These are phyloP conservation scores for Coemansia sp. DNA, from an alignment of 192 early-diverging fungal species.

Conservation along the genomic window DNA sequence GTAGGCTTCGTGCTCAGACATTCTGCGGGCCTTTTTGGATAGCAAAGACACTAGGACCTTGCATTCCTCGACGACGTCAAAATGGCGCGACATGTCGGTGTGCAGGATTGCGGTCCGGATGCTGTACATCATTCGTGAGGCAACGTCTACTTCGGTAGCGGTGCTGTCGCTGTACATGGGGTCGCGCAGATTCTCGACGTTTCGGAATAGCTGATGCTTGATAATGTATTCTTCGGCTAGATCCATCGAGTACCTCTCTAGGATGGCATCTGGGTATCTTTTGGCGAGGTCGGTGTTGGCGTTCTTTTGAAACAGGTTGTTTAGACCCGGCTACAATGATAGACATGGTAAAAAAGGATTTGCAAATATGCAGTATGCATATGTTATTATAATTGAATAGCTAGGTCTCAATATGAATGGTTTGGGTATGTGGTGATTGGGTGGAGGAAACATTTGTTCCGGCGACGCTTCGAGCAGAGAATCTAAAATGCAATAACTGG, in stretches of 20 bases:
- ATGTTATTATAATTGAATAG: too few species aligned
- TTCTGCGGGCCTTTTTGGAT: slow-evolving; percentile 37
- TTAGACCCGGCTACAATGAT: slow-evolving; percentile 71
- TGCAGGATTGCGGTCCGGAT: slow-evolving; percentile 67
- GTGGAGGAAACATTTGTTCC: too few species aligned
- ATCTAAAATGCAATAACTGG: too few species aligned
- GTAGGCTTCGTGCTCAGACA: slow-evolving; percentile 30
- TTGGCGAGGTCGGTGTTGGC: slow-evolving; percentile 70
- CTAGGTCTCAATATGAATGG: too few species aligned
- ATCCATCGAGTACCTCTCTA: slow-evolving; percentile 83
- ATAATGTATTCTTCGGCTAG: slow-evolving; percentile 67
- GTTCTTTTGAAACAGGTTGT: slow-evolving; percentile 91
- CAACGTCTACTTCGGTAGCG: slow-evolving; percentile 38
- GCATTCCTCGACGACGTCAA: slow-evolving; percentile 59
- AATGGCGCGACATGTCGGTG: slow-evolving; percentile 92
- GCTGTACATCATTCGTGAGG: slow-evolving; percentile 43
- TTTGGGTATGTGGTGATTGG: too few species aligned
- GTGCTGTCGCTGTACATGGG: slow-evolving; percentile 53
- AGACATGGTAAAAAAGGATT: not conserved
- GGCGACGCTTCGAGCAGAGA: too few species aligned
- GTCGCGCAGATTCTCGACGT: slow-evolving; percentile 49
- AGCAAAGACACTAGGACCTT: slow-evolving; percentile 38
- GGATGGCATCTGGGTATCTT: slow-evolving; percentile 77
- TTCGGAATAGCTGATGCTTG: slow-evolving; percentile 69
- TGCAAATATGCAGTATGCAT: slow-evolving; percentile 3